Base-by-base conservation (phyloP, 1,284 basidiomycete species). In the Sporisorium sorghi region DNA sequence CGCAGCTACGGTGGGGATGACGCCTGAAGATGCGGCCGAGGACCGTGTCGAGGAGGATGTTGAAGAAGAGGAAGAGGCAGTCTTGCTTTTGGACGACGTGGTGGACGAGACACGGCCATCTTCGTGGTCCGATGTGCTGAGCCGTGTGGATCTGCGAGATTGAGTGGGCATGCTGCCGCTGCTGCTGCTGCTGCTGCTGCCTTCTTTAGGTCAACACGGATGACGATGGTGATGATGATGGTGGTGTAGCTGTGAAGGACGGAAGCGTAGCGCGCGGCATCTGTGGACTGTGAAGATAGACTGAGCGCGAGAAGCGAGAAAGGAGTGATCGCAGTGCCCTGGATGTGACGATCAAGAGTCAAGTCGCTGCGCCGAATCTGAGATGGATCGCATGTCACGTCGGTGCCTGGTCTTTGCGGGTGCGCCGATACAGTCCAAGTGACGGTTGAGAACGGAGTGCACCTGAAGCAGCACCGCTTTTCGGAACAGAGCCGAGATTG, bases 1-100 rank as follows among this genome's bases (percentile, higher is more conserved):
- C 7, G 73, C 68, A 21, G 65, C 73, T 42, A 76, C 61, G 9
- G 73, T 68, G 19, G 73, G 73, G 19, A 76, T 71, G 43, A 76
- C 64, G 23, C 60, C 73, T 1, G 67, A 71, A 5, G 73, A 76
- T 52, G 73, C 64, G 14, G 56, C 65, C 12, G 73, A 76, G 10
- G 65, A 68, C 15, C 73, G 58, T 30, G 55, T 61, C 44, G 63
- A 70, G 5, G 63, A 66, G 5, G 69, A 58, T 40, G 66, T 48
- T 26, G 60, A 39, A 17, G 62, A 53, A 23, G 60, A 17, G 23
- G 58, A 54, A 21, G 63, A 47, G 9, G 56, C 51, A 5, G 59
- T 24, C 26, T 64, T 67, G 6, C 54, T 54, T 35, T 39, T 58
- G 42, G 63, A 60, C 14, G 63, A 60, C 14, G 64, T 59, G 40